phyloP scores from a whole-genome alignment of 805 yeast genomes.

The Wickerhamomyces subpelliculosus region DNA sequence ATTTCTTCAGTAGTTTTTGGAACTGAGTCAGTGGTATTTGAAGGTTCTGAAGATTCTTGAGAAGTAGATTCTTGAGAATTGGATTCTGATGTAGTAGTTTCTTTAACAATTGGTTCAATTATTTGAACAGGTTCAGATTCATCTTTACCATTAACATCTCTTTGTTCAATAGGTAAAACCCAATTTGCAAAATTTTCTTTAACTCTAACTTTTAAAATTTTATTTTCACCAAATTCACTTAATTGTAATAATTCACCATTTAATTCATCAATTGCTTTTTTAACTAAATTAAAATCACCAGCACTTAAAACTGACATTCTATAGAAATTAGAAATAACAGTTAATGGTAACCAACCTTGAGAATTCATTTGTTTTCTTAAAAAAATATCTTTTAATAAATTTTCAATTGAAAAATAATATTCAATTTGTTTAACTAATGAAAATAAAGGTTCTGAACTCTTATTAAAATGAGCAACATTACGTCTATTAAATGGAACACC shows the following conservation, averaged over 20 bases:
- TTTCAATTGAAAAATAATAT: conserved; percentile 86
- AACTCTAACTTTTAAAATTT: conserved; percentile 55
- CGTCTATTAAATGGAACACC: conserved; percentile 1
- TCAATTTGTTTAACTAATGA: conserved; percentile 54
- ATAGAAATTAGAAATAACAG: conserved; percentile 60
- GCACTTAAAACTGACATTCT: conserved; percentile 63
- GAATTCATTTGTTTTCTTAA: conserved; percentile 76
- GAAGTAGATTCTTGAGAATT: conserved; percentile 6
- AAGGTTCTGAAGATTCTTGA: conserved; percentile 15
- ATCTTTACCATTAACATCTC: conserved; percentile 40
- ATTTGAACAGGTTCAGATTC: conserved; percentile 23
- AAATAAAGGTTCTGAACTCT: conserved; percentile 15
- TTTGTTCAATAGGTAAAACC: conserved; percentile 53
- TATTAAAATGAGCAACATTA: conserved; percentile 2
- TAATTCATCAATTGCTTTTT: conserved; percentile 47
- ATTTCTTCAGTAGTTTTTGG: no score
- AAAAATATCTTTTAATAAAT: conserved; percentile 76
- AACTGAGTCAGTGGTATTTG: no score
- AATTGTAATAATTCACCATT: conserved; percentile 29
- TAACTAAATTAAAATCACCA: conserved; percentile 45
- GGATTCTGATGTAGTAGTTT: conserved; percentile 8
- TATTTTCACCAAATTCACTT: conserved; percentile 26
- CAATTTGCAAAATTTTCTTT: conserved; percentile 53
- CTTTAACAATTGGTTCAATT: neutral
- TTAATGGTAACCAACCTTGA: conserved; percentile 65